A percentile compares a stretch with the other conserved stretches of the same genome.
Conservation (phyloP, 2,329 filamentous ascomycete genomes). For the Ophiosphaerella korrae region DNA sequence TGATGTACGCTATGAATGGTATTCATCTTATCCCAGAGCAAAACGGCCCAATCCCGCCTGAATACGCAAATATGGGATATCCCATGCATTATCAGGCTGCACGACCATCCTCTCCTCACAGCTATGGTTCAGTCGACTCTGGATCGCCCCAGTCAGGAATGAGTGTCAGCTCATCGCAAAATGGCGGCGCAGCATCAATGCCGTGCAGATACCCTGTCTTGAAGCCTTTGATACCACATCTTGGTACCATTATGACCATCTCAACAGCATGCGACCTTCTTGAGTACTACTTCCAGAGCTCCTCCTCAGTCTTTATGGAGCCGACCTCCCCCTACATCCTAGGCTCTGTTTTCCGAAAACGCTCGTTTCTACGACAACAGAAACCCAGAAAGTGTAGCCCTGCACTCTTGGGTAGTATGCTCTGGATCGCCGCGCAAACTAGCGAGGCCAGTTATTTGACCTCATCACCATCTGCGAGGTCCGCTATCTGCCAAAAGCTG, state of each 20-base stretch:
- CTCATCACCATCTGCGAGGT: constrained; percentile 78
- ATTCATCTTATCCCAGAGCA: constrained; percentile 40
- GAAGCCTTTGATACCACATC: constrained; percentile 79
- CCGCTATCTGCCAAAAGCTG: constrained; percentile 84
- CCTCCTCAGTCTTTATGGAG: constrained; percentile 83
- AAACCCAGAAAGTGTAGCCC: constrained; percentile 83
- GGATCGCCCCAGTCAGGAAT: constrained; percentile 44
- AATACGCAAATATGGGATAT: constrained; percentile 40
- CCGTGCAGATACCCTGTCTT: constrained; percentile 76
- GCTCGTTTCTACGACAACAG: constrained; percentile 81
- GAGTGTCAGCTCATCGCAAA: constrained; percentile 41
- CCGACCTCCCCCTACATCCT: constrained; percentile 89
- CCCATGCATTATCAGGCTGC: constrained; percentile 39
- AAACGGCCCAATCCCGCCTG: constrained; percentile 33
- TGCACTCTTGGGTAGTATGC: constrained; percentile 85
- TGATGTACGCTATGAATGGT: constrained; percentile 47
- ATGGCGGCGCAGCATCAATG: constrained; percentile 20
- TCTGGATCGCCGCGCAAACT: constrained; percentile 93
- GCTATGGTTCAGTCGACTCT: constrained; percentile 44
- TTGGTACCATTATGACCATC: constrained; percentile 77
- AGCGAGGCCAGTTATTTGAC: constrained; percentile 86
- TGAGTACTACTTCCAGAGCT: constrained; percentile 89
- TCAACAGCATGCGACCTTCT: constrained; percentile 85
- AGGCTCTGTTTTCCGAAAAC: constrained; percentile 85
- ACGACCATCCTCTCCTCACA: constrained; percentile 40